Evolutionary conservation across 2,329 filamentous ascomycete species (phyloP), one percentile per base, ranked within the genome.

Genomic region (Verticillium nubilum): DNA sequence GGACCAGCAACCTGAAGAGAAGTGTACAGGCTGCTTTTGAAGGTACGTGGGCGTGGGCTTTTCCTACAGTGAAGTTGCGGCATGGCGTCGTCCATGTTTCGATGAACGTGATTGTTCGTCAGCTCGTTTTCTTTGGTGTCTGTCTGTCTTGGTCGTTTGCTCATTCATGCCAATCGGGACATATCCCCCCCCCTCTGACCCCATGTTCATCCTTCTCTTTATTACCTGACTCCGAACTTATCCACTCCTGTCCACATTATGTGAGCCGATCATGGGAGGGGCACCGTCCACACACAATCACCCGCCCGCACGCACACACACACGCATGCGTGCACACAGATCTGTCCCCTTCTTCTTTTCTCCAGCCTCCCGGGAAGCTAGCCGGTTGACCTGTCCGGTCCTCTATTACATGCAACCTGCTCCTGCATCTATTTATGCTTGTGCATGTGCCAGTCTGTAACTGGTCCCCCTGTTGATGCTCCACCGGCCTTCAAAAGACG

Each of bases 21-120:
- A 84, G 78, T 65, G 81, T 84, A 59, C 83, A 86, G 71, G 78
- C 83, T 62, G 80, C 81, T 37, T 86, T 86, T 75, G 82, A 86
- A 74, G 84, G 84, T 85, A 77, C 67, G 77, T 70, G 61, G 53
- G 9, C 19, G 10, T 50, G 42, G 17, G 50, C 31, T 52, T 52
- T 33, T 50, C 27, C 33, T 53, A 12, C 25, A 23, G 57, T 61
- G 57, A 60, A 26, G 47, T 59, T 62, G 54, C 62, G 58, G 52
- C 60, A 53, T 60, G 55, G 42, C 19, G 19, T 26, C 29, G 19
- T 25, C 19, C 42, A 7, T 19, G 10, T 50, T 5, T 23, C 42
- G 23, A 9, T 17, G 5, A 15, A 37, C 35, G 6, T 37, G 35
- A 37, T 15, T 19, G 5, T 19, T 50, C 3, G 9, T 7, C n/a